A percentile compares a stretch with the other conserved stretches of the same genome.
These are phyloP conservation scores for Capsella bursapastoris DNA, from an alignment of 345 rosid genomes.

Conservation along the genomic window DNA sequence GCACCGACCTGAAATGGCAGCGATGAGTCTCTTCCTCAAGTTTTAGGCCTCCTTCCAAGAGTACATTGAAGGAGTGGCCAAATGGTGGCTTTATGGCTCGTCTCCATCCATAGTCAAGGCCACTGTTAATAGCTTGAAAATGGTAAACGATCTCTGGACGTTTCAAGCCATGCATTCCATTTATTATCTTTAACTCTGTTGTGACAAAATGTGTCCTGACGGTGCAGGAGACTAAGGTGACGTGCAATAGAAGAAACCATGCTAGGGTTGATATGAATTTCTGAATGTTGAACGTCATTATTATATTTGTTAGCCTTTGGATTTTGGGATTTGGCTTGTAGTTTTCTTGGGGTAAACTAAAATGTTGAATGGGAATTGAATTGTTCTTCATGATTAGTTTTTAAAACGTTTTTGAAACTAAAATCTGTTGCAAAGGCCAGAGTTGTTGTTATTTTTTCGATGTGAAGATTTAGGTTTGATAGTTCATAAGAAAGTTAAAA, in stretches of 20 bases:
- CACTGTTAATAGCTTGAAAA: constrained; percentile 25
- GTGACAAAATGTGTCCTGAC: constrained; percentile 33
- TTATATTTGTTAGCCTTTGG: background rate
- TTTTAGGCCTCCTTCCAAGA: constrained; percentile 42
- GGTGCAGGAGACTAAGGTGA: constrained; percentile 18
- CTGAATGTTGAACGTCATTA: constrained; percentile 9
- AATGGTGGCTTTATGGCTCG: constrained; percentile 31
- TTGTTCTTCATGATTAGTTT: constrained; percentile 16
- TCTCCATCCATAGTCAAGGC: constrained; percentile 44
- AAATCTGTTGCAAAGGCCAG: constrained; percentile 30
- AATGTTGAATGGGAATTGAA: background rate
- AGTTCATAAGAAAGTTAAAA: background rate
- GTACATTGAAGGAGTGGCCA: constrained; percentile 29
- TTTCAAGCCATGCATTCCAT: constrained; percentile 39
- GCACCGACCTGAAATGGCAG: constrained; percentile 43
- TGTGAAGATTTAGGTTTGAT: background rate
- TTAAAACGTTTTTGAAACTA: constrained; percentile 25
- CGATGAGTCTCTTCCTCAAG: constrained; percentile 43
- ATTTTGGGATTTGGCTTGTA: background rate
- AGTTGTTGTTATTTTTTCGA: constrained; percentile 16
- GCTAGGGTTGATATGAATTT: constrained; percentile 27
- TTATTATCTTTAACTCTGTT: constrained; percentile 36
- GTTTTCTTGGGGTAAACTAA: background rate
- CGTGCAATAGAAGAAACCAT: constrained; percentile 34
- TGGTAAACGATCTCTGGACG: constrained; percentile 42